These are phyloP conservation scores for Tetrahymena borealis DNA, from an alignment of 73 alveolate genomes.

Conservation along the genomic window DNA sequence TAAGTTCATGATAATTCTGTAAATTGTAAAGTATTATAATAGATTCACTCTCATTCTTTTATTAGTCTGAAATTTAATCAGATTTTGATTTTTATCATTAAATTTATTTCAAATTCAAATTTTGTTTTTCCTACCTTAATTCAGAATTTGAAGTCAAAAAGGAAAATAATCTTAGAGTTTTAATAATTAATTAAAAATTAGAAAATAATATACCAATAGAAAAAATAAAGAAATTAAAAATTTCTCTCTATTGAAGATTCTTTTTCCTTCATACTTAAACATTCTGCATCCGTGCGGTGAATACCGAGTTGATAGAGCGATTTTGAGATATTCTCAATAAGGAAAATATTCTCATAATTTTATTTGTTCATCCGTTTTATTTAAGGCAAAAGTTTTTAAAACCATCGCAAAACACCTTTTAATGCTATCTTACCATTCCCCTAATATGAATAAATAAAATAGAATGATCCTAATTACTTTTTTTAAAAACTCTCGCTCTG, in stretches of 20 bases:
- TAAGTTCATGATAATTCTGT: no score
- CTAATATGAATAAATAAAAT: background rate
- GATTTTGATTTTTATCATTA: no score
- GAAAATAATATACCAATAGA: no score
- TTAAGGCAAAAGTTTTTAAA: background rate
- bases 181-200: no score
- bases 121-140: no score
- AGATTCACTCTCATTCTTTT: no score
- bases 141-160: no score
- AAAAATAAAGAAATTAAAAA: background rate
- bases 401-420: background rate
- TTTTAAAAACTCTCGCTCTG: background rate
- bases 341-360: background rate
- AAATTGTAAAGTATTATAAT: no score
- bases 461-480: background rate
- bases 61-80: no score
- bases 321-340: background rate
- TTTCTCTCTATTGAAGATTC: background rate
- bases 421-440: background rate
- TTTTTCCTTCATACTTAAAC: background rate
- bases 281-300: background rate
- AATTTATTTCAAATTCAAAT: no score
- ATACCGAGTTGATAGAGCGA: background rate
- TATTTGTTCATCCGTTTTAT: background rate
- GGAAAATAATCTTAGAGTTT: no score